These are phyloP conservation scores for Excoecaria agallocha DNA, from an alignment of 345 rosid species.

Conservation along the genomic window DNA sequence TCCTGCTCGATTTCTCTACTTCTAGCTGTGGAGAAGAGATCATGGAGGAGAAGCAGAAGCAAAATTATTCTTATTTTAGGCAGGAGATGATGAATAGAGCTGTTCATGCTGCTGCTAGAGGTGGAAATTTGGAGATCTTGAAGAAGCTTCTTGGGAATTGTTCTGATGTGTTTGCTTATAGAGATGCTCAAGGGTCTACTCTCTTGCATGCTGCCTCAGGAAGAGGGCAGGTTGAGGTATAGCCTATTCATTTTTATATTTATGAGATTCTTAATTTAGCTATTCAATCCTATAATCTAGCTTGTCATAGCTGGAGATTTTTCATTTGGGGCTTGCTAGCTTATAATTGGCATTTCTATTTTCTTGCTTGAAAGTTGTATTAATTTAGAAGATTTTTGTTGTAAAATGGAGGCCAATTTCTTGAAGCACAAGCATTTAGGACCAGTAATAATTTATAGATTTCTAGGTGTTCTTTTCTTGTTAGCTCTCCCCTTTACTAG, in stretches of 20 bases:
- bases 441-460: neutral
- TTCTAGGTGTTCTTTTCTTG: neutral
- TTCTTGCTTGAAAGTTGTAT: neutral
- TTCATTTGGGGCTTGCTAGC: neutral
- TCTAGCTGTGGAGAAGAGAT: constrained; percentile 34
- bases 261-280: neutral
- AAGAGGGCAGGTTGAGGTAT: constrained; percentile 80
- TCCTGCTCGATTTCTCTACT: constrained; percentile 47
- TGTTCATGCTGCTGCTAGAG: constrained; percentile 83
- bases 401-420: neutral
- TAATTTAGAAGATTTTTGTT: neutral
- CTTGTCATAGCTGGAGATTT: neutral
- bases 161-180: constrained; percentile 41
- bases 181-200: constrained; percentile 66
- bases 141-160: constrained; percentile 41
- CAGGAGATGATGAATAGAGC: constrained; percentile 79
- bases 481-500: too few species aligned
- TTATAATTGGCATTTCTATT: neutral
- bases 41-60: constrained; percentile 31
- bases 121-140: constrained; percentile 75
- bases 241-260: neutral
- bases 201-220: constrained; percentile 80
- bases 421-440: neutral
- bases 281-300: neutral
- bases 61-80: constrained; percentile 42